Base-by-base conservation (phyloP, 2,329 filamentous ascomycete species). In the Trichoderma endophyticum region DNA sequence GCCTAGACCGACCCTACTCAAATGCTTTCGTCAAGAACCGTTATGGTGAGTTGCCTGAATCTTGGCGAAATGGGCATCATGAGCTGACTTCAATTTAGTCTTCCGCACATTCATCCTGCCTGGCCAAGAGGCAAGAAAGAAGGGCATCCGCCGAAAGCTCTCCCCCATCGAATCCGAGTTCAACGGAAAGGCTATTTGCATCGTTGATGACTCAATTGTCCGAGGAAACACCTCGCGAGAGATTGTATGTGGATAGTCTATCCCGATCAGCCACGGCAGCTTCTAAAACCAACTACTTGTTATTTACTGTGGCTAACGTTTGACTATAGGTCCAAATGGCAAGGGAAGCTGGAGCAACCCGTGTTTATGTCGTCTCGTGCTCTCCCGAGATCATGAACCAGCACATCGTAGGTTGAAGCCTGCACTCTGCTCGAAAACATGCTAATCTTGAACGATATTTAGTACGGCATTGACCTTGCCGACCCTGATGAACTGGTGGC, bases 1-100 rank as follows among this genome's bases (percentile, higher is more conserved):
- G 89, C 54, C 86, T 97, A 21, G 87, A 90, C 75, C 94, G 93
- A 80, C 92, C 92, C 1, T 94, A 92, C 78, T 91, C 88, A 72
- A 92, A 93, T 78, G 94, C 91, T 3, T 95, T 97, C 77, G 91
- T 97, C 75, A 97, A 96, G 86, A 97, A 97, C 81, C 88, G 93
- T 67, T 97, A 97, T 32, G 62, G 60, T 65, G 18, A 65, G 60
- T 7, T 14, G 32, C 7, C 30, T 18, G n/a, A 48, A 28, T 9
- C 28, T 32, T 8, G 15, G 39, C 26, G 15, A 14, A 2, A 32
- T 11, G 62, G 18, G 3, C 11, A n/a, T 24, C 2, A 11, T 24
- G 14, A 51, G 14, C 39, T 51, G 21, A 65, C 39, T 11, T 63
- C 15, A 2, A 3, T 63, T 30, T 9, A 43, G 56, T 69, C 30